Conservation (phyloP, 73 alveolate species). For the Uronychia setigera region DNA sequence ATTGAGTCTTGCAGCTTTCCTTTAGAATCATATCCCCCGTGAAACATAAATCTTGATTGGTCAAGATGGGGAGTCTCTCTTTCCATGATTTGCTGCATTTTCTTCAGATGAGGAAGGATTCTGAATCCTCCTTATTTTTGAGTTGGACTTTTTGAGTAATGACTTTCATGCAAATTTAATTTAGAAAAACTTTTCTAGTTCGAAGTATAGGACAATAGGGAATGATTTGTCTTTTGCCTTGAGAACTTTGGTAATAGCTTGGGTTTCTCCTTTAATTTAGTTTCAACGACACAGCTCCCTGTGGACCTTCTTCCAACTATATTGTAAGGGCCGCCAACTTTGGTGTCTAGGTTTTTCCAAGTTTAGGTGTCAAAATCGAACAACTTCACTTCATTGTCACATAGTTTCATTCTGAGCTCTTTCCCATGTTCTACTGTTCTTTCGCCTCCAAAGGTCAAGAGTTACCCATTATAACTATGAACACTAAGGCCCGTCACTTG, state of each 20-base stretch:
- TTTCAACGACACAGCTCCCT: conserved; percentile 1
- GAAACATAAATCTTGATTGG: neutral
- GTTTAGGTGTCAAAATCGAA: neutral
- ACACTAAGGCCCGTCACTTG: neutral
- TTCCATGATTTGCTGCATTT: too few relatives aligned
- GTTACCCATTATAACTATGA: neutral
- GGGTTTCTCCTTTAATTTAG: too few relatives aligned
- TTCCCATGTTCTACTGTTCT: neutral
- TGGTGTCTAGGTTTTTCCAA: neutral
- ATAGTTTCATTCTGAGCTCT: neutral
- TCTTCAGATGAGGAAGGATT: too few relatives aligned
- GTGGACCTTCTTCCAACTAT: neutral
- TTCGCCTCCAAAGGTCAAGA: neutral
- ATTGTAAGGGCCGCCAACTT: neutral
- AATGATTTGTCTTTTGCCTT: too few relatives aligned
- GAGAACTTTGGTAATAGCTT: too few relatives aligned
- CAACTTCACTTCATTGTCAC: neutral
- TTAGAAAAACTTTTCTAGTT: too few relatives aligned
- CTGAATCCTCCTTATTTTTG: too few relatives aligned
- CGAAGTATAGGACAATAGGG: too few relatives aligned
- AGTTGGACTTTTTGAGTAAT: too few relatives aligned
- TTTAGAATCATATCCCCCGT: neutral
- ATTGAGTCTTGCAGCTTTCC: neutral
- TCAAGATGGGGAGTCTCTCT: neutral
- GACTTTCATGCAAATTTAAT: too few relatives aligned